phyloP scores from a whole-genome alignment of 164 flowering plant species.

The Euptelea pleiosperma region DNA sequence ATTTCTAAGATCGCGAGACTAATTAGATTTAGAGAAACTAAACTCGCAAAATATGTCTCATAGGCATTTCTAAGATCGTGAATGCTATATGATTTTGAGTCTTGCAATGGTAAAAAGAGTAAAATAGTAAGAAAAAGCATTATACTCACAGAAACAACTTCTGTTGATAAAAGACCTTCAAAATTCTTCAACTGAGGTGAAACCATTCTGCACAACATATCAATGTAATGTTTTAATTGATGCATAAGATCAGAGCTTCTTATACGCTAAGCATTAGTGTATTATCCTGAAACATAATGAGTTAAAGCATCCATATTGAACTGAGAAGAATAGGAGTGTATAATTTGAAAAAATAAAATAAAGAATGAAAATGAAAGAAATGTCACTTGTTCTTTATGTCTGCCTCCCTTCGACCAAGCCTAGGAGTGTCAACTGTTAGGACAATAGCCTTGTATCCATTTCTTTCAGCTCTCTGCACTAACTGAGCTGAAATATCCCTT shows the following conservation, averaged over 20 bases:
- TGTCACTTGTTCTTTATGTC: constrained; percentile 71
- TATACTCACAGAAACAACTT: constrained; percentile 44
- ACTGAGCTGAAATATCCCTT: constrained; percentile 56
- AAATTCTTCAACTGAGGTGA: constrained; percentile 58
- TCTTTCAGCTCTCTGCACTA: constrained; percentile 81
- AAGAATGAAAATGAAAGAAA: neutral
- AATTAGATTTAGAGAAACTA: too few relatives aligned
- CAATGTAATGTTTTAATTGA: neutral
- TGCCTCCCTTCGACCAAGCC: constrained; percentile 77
- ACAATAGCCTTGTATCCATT: constrained; percentile 79
- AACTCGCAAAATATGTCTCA: neutral
- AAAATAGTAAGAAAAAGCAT: neutral
- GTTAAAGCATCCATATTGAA: neutral
- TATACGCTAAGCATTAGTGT: neutral
- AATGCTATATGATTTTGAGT: neutral
- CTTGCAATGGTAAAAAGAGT: neutral
- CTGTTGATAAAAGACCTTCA: constrained; percentile 65
- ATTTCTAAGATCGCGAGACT: too few relatives aligned
- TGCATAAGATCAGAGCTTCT: neutral
- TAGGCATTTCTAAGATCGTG: neutral
- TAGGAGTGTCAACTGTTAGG: constrained; percentile 67
- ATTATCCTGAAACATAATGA: neutral
- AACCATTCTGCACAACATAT: constrained; percentile 56
- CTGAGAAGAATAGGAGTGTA: neutral
- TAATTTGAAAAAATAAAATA: neutral